These are phyloP conservation scores for Penicillium verrucosum DNA, from an alignment of 2,329 filamentous ascomycete genomes.

Conservation along the genomic window DNA sequence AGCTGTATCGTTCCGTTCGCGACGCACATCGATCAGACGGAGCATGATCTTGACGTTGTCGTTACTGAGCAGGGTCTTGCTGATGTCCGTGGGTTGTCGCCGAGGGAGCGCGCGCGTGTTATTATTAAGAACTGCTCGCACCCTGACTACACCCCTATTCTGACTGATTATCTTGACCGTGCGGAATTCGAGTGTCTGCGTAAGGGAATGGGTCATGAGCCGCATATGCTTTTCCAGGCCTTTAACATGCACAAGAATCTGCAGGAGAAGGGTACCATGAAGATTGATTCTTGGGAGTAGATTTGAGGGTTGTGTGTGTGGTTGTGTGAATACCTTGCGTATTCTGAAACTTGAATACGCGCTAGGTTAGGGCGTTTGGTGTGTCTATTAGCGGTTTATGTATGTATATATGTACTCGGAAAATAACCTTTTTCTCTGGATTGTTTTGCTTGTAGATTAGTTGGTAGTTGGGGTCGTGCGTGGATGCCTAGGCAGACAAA, in stretches of 20 bases:
- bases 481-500: not conserved
- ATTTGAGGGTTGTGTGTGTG: not conserved
- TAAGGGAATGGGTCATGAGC: conserved; percentile 88
- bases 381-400: conserved; percentile 11
- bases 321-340: not conserved
- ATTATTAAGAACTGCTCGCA: conserved; percentile 87
- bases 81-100: conserved; percentile 77
- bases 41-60: conserved; percentile 86
- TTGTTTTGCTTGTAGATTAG: not conserved
- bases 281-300: conserved; percentile 65
- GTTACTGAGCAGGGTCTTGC: conserved; percentile 77
- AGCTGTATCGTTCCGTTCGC: conserved; percentile 91
- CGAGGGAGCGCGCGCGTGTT: conserved; percentile 74
- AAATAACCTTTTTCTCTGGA: not conserved
- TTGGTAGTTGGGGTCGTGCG: not conserved
- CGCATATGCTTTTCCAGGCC: conserved; percentile 77
- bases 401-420: conserved; percentile 2
- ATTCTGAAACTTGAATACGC: not conserved
- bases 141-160: conserved; percentile 77
- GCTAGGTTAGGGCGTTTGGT: conserved; percentile 1
- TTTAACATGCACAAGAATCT: conserved; percentile 90
- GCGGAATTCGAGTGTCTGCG: conserved; percentile 81
- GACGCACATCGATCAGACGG: conserved; percentile 88
- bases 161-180: conserved; percentile 77
- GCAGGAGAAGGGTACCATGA: conserved; percentile 82